Conservation (phyloP, 2,329 filamentous ascomycete genomes). For the Colletotrichum destructivum region DNA sequence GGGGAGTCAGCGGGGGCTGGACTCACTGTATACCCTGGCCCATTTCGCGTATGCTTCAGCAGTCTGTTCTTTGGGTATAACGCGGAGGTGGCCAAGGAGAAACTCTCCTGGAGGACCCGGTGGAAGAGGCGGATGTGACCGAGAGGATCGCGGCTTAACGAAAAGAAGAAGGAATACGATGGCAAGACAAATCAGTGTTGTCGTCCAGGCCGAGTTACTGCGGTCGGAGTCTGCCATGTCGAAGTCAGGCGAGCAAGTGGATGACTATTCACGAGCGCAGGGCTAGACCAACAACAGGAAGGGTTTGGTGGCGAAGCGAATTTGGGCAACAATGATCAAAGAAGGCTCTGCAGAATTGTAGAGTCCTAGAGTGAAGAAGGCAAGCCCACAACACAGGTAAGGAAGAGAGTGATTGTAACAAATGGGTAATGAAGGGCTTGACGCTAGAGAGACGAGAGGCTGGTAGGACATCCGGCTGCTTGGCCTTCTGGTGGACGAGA, state of each 20-base stretch:
- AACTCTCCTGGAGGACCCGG: constrained; percentile 46
- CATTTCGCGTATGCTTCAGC: constrained; percentile 42
- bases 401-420: background rate
- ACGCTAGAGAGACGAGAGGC: constrained; percentile 18
- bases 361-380: background rate
- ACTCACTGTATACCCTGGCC: constrained; percentile 68
- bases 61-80: constrained; percentile 49
- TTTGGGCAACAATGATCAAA: background rate
- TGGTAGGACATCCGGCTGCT: background rate
- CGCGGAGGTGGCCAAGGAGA: constrained; percentile 55
- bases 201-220: constrained; percentile 20
- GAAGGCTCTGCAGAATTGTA: background rate
- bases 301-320: background rate
- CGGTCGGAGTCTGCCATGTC: constrained; percentile 9
- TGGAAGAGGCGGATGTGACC: constrained; percentile 36
- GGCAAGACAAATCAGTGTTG: constrained; percentile 23
- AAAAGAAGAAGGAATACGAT: constrained; percentile 27
- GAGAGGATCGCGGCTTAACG: constrained; percentile 27
- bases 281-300: background rate
- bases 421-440: background rate
- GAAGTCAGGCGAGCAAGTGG: background rate
- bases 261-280: background rate
- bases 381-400: background rate
- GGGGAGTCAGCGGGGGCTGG: too few relatives aligned
- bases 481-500: background rate